Evolutionary conservation across 208 protist species (phyloP), one percentile per base, ranked within the genome.

Genomic region (Wallacemonas sp.): DNA sequence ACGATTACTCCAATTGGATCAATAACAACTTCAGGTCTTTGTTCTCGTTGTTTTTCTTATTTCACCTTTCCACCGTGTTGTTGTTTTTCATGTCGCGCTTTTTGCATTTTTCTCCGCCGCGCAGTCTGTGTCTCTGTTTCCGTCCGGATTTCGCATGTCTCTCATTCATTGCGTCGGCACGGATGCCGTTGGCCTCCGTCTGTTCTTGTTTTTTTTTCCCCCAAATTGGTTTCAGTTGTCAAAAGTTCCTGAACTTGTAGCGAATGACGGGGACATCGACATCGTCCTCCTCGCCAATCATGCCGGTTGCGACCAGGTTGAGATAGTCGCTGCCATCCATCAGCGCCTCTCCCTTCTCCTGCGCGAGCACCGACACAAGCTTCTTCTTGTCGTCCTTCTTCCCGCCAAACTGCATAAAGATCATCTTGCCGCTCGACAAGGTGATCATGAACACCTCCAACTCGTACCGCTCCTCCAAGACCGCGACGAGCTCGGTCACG

Each of bases 381-480:
- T 82, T 82, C 65, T 65, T 71, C 61, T 87, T 86, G 62, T 95
- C 87, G 70, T 75, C 76, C 65, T 67, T 80, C 70, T 91, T 93
- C 1, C 85, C 86, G 18, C 81, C 82, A 81, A 93, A 93, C 65
- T 84, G 77, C 14, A 81, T 86, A 75, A 83, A 95, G 45, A 95
- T 72, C 76, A 95, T 92, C 76, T 93, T 91, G 12, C 90, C 90
- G 61, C 82, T 91, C 12, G 82, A 70, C 12, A 93, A 72, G 16
- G 90, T 76, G 48, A 98, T 83, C 87, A 98, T 98, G 44, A 93
- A 95, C 10, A 98, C 81, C 26, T 98, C 87, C 59, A 98, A 68
- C 57, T 97, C 72, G 70, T 98, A 91, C 50, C 94, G 87, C 20
- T 81, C 46, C 78, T 94, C 65, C 71, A 99, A 91, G 49, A 92